Evolutionary conservation across 345 rosid genomes (phyloP).

Genomic region (Eucalyptus cloeziana): DNA sequence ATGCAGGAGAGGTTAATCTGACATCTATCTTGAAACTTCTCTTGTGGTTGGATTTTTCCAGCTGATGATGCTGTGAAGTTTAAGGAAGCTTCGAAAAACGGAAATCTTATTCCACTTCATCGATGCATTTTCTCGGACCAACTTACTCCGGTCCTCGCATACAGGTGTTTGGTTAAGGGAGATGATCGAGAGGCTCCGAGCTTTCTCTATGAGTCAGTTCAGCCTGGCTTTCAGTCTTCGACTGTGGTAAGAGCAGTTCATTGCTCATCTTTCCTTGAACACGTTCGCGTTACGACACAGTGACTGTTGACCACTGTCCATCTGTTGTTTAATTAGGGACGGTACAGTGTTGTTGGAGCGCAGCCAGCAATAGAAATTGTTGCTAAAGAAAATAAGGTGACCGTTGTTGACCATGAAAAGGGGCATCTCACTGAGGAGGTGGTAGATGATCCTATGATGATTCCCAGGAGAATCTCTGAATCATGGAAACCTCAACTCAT

Average conservation of each 20-base stretch:
- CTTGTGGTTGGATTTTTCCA: slow-evolving; percentile 1
- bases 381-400: slow-evolving; percentile 66
- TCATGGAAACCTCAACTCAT: slow-evolving; percentile 67
- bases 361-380: slow-evolving; percentile 71
- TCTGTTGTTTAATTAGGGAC: slow-evolving; percentile 32
- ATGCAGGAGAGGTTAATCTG: background rate
- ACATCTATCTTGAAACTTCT: background rate
- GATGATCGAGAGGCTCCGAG: slow-evolving; percentile 85
- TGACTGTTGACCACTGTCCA: background rate
- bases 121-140: slow-evolving; percentile 77
- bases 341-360: slow-evolving; percentile 79
- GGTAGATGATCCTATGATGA: slow-evolving; percentile 70
- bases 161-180: slow-evolving; percentile 78
- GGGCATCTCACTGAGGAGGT: slow-evolving; percentile 42
- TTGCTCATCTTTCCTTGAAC: background rate
- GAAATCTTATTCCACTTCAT: slow-evolving; percentile 62
- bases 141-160: slow-evolving; percentile 81
- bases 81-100: slow-evolving; percentile 44
- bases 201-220: slow-evolving; percentile 79
- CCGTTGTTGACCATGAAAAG: slow-evolving; percentile 51
- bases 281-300: background rate
- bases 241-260: slow-evolving; percentile 32
- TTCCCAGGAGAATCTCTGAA: slow-evolving; percentile 58
- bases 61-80: slow-evolving; percentile 31
- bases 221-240: slow-evolving; percentile 52